A percentile compares a stretch with the other conserved stretches of the same genome.
Evolutionary conservation across 2,329 filamentous ascomycete species (phyloP).

Genomic region (Lojkania enalia): DNA sequence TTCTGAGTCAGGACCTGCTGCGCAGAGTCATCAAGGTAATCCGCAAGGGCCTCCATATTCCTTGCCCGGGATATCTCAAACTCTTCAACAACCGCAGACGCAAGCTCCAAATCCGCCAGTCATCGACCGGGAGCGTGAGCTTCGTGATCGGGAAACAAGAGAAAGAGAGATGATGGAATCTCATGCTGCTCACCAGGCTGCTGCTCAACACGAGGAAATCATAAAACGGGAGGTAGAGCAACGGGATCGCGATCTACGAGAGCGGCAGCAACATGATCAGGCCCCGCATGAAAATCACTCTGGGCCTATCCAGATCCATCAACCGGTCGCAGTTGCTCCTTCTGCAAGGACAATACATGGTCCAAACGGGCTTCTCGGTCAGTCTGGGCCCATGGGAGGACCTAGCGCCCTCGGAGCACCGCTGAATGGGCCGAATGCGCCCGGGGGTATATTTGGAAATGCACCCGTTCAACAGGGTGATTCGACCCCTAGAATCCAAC

Average conservation of each 20-base stretch:
- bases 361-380: conserved; percentile 77
- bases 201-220: conserved; percentile 59
- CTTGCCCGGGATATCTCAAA: conserved; percentile 51
- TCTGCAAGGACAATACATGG: conserved; percentile 83
- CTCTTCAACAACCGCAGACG: conserved; percentile 45
- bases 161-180: conserved; percentile 61
- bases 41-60: conserved; percentile 48
- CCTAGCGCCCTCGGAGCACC: conserved; percentile 55
- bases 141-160: conserved; percentile 46
- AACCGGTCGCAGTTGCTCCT: conserved; percentile 79
- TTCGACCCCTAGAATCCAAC: conserved; percentile 62
- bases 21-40: conserved; percentile 36
- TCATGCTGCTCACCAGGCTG: conserved; percentile 41
- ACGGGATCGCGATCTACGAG: conserved; percentile 63
- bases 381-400: conserved; percentile 57
- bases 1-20: conserved; percentile 39
- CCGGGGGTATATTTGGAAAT: conserved; percentile 70
- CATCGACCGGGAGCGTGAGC: conserved; percentile 51
- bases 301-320: conserved; percentile 87
- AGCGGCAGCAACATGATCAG: conserved; percentile 69
- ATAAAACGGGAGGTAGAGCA: conserved; percentile 50
- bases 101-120: conserved; percentile 39
- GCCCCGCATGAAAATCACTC: conserved; percentile 83
- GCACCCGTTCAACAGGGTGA: conserved; percentile 66
- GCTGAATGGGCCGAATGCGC: conserved; percentile 62